Evolutionary conservation across 2,329 filamentous ascomycete genomes (phyloP).

Genomic region (Ceratocystis papillata): DNA sequence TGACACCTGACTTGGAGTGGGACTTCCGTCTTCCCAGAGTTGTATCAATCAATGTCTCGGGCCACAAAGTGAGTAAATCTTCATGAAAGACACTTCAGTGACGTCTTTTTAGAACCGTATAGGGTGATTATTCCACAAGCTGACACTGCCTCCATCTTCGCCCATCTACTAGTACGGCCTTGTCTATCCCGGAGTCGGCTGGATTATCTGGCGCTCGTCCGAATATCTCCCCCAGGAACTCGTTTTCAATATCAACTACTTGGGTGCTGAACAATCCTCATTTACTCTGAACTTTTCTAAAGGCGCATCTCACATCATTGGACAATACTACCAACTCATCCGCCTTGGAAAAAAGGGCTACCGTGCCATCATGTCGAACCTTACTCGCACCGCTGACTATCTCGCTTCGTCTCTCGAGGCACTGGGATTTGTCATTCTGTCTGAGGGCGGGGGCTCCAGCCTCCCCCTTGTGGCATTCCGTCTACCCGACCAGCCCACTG

Average conservation of each 20-base stretch:
- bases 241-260: constrained; percentile 99
- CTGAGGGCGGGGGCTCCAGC: constrained; percentile 62
- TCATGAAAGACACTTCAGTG: not conserved
- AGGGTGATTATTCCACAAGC: not conserved
- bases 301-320: constrained; percentile 86
- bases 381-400: constrained; percentile 83
- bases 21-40: constrained; percentile 85
- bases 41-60: constrained; percentile 86
- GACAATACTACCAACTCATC: constrained; percentile 95
- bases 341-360: constrained; percentile 88
- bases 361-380: constrained; percentile 84
- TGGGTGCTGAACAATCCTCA: constrained; percentile 86
- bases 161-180: constrained; percentile 40
- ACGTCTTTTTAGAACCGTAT: not conserved
- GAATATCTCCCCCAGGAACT: constrained; percentile 81
- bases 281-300: constrained; percentile 98
- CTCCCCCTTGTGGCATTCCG: constrained; percentile 87
- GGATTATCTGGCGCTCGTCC: constrained; percentile 78
- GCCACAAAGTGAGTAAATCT: constrained; percentile 55
- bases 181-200: constrained; percentile 85
- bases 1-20: constrained; percentile 73
- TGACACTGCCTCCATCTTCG: not conserved
- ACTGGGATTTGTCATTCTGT: constrained; percentile 81
- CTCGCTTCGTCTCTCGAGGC: constrained; percentile 60
- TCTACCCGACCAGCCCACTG: constrained; percentile 46